phyloP scores from a whole-genome alignment of 176 grass and related monocot species.

The Themeda triandra region DNA sequence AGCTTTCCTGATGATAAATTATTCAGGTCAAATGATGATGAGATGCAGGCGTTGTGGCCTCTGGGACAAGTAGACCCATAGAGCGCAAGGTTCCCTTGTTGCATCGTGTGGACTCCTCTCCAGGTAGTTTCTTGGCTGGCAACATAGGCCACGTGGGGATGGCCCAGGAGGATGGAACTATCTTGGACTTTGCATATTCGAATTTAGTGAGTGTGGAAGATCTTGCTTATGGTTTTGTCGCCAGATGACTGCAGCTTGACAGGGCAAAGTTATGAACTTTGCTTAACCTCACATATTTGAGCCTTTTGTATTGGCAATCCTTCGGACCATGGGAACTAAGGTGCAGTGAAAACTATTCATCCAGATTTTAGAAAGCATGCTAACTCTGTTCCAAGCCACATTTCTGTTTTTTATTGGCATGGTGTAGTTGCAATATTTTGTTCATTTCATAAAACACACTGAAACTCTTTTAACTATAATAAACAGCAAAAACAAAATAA shows the following conservation, averaged over 20 bases:
- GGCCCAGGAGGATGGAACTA: slow-evolving; percentile 60
- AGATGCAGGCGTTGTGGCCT: slow-evolving; percentile 40
- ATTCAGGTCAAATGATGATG: slow-evolving; percentile 18
- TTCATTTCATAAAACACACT: no score
- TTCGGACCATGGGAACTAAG: neutral
- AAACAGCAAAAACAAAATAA: no score
- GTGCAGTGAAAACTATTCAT: neutral
- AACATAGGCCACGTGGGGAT: slow-evolving; percentile 81
- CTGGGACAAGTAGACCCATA: slow-evolving; percentile 52
- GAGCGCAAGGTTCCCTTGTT: slow-evolving; percentile 62
- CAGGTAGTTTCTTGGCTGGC: slow-evolving; percentile 71
- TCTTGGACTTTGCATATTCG: slow-evolving; percentile 65
- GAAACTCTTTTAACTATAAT: no score
- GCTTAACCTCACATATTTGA: neutral
- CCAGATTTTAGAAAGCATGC: neutral
- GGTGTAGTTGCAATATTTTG: no score
- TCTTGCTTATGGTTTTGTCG: slow-evolving; percentile 66
- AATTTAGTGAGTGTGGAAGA: slow-evolving; percentile 60
- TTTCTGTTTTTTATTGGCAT: neutral
- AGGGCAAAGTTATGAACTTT: slow-evolving; percentile 45
- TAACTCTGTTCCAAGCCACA: neutral
- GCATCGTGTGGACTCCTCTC: slow-evolving; percentile 80
- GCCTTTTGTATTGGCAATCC: neutral
- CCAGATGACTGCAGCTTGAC: slow-evolving; percentile 69
- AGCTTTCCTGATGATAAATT: slow-evolving; percentile 24